These are phyloP conservation scores for Trichoderma lentiforme DNA, from an alignment of 2,329 filamentous ascomycete species.

Conservation along the genomic window DNA sequence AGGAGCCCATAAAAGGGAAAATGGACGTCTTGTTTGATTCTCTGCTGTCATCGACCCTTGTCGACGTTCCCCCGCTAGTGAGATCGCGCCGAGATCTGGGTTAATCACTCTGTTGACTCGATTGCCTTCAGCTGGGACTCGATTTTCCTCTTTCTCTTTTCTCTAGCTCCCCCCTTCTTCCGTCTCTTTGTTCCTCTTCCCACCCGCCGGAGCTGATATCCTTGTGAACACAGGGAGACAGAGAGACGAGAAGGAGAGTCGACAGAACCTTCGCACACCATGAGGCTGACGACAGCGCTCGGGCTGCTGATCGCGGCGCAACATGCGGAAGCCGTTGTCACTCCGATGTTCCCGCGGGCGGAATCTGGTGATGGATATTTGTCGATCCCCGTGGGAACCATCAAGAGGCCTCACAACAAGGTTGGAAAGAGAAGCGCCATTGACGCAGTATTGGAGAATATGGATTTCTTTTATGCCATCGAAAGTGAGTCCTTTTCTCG, in stretches of 20 bases:
- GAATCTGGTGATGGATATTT: constrained; percentile 36
- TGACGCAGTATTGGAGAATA: constrained; percentile 34
- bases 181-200: background rate
- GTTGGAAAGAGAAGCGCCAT: constrained; percentile 28
- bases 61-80: background rate
- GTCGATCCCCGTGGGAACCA: constrained; percentile 35
- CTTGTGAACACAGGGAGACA: background rate
- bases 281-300: constrained; percentile 20
- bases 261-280: background rate
- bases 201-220: background rate
- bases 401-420: constrained; percentile 28
- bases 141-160: background rate
- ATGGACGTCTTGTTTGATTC: background rate
- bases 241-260: background rate
- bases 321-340: constrained; percentile 3
- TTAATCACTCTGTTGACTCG: background rate
- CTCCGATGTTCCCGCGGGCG: constrained; percentile 28
- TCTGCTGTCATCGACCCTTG: background rate
- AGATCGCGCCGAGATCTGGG: background rate
- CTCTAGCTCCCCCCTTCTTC: background rate
- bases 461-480: constrained; percentile 39
- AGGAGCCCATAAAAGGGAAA: background rate
- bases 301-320: constrained; percentile 20
- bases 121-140: background rate
- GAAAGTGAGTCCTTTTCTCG: constrained; percentile 27